These are phyloP conservation scores for Oldenlandia corymbosa DNA, from an alignment of 257 asterid genomes.

Conservation along the genomic window DNA sequence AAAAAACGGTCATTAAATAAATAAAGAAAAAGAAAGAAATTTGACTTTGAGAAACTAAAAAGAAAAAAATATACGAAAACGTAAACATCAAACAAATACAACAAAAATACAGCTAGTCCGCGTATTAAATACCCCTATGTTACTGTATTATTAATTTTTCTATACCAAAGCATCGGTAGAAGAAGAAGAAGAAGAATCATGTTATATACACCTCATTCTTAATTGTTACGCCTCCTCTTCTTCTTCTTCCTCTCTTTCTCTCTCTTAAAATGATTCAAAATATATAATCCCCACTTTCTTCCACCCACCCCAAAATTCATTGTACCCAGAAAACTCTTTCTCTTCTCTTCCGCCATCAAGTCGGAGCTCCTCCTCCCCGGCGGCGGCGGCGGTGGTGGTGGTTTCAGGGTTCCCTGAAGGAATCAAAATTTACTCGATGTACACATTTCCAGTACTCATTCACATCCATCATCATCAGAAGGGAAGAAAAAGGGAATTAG, in stretches of 20 bases:
- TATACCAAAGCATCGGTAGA: too few species aligned
- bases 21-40: too few species aligned
- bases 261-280: constrained; percentile 8
- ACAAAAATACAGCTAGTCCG: too few species aligned
- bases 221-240: not conserved
- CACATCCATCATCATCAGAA: not conserved
- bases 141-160: too few species aligned
- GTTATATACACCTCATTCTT: constrained; percentile 27
- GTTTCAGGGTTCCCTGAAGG: not conserved
- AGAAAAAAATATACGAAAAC: constrained; percentile 5
- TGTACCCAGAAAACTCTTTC: too few species aligned
- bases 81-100: too few species aligned
- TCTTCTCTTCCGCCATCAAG: too few species aligned
- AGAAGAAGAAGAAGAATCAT: too few species aligned
- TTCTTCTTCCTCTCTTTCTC: not conserved
- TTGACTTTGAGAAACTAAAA: not conserved
- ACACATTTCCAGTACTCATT: not conserved
- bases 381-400: not conserved
- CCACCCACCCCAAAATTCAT: too few species aligned
- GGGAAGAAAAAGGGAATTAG: not conserved
- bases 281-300: constrained; percentile 8
- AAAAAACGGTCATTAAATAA: too few species aligned
- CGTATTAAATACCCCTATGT: too few species aligned
- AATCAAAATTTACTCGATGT: not conserved
- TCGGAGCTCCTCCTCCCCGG: too few species aligned